Evolutionary conservation across 2,329 filamentous ascomycete species (phyloP).

Genomic region (Shiraia sp.): DNA sequence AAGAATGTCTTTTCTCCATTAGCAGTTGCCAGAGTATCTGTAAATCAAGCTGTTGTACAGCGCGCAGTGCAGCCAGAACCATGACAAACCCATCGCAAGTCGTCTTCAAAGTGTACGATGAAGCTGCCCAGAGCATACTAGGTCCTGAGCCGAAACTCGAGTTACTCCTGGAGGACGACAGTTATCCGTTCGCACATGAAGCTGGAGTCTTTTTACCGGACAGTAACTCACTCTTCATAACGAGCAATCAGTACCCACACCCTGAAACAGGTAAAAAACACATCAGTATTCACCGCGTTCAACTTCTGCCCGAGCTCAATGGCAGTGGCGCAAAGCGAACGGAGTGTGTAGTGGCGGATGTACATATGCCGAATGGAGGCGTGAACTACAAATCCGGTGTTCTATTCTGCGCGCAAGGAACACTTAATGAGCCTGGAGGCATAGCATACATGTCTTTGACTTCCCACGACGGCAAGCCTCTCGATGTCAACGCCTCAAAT

Average conservation of each 20-base stretch:
- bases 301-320: constrained; percentile 5
- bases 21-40: no score
- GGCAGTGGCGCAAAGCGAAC: constrained; percentile 5
- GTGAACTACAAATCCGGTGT: constrained; percentile 35
- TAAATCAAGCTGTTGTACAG: no score
- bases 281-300: constrained; percentile 21
- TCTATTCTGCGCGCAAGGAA: constrained; percentile 42
- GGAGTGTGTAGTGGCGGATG: constrained; percentile 10
- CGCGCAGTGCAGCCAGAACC: no score
- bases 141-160: constrained; percentile 11
- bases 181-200: constrained; percentile 66
- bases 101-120: constrained; percentile 11
- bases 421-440: constrained; percentile 28
- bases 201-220: constrained; percentile 45
- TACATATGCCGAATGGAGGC: constrained; percentile 30
- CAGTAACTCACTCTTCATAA: constrained; percentile 43
- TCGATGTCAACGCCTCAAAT: constrained; percentile 8
- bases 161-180: constrained; percentile 52
- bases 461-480: not conserved
- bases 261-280: constrained; percentile 14
- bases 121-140: constrained; percentile 10
- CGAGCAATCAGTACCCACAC: constrained; percentile 40
- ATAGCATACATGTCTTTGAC: constrained; percentile 35
- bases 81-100: no score
- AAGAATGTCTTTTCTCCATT: no score